Evolutionary conservation across 164 flowering plant species (phyloP).

Genomic region (Aristolochia contorta): DNA sequence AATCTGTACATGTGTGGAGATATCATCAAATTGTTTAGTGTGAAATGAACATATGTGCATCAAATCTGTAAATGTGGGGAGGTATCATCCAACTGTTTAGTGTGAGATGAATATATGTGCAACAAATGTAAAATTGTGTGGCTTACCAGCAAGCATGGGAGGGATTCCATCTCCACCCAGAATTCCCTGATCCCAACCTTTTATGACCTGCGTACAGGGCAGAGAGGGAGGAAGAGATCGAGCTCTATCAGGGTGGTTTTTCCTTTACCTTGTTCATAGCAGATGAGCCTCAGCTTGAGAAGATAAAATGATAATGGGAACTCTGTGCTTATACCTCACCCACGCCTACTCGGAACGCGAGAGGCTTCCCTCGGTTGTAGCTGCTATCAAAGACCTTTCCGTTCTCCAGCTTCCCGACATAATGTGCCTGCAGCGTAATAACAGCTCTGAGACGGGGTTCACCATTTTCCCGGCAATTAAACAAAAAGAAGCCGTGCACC

Average conservation of each 20-base stretch:
- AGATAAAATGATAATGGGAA: not conserved
- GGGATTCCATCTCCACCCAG: slow-evolving; percentile 81
- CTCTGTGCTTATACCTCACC: slow-evolving; percentile 52
- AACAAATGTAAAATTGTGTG: not conserved
- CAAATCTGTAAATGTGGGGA: too few species aligned
- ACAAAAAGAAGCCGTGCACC: too few species aligned
- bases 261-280: not conserved
- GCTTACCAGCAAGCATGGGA: slow-evolving; percentile 80
- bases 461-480: not conserved
- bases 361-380: slow-evolving; percentile 81
- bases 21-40: too few species aligned
- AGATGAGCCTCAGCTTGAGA: not conserved
- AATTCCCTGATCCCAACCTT: slow-evolving; percentile 93
- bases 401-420: slow-evolving; percentile 68
- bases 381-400: slow-evolving; percentile 91
- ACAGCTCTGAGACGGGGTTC: too few species aligned
- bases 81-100: too few species aligned
- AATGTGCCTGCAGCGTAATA: slow-evolving; percentile 52
- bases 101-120: not conserved
- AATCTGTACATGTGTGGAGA: too few species aligned
- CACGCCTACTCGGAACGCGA: slow-evolving; percentile 76
- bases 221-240: not conserved
- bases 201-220: slow-evolving; percentile 45
- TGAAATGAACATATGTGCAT: too few species aligned
- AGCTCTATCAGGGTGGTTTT: not conserved